These are phyloP conservation scores for Raphanus raphanistrum DNA, from an alignment of 345 rosid genomes.

Conservation along the genomic window DNA sequence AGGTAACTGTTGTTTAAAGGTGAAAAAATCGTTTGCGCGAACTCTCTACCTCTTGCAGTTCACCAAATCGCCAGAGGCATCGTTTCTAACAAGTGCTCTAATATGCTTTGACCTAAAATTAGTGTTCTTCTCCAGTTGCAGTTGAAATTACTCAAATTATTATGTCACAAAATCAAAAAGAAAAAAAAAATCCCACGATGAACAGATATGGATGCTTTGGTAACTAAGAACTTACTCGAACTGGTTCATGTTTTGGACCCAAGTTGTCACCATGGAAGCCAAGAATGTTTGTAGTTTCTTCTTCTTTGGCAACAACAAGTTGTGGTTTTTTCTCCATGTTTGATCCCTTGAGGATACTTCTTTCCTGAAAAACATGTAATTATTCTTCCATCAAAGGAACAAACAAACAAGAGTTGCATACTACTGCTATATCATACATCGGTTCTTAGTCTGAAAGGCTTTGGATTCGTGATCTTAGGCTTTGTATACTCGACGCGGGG, in stretches of 20 bases:
- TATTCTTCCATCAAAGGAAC: conserved; percentile 13
- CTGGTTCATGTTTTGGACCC: conserved; percentile 37
- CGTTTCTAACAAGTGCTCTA: conserved; percentile 23
- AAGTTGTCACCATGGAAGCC: conserved; percentile 34
- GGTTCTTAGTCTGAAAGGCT: conserved; percentile 90
- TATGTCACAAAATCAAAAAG: not conserved
- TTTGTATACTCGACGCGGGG: conserved; percentile 50
- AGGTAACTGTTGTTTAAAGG: not conserved
- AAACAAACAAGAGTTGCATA: not conserved
- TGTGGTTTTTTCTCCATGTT: conserved; percentile 63
- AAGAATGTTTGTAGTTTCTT: conserved; percentile 23
- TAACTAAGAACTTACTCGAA: conserved; percentile 46
- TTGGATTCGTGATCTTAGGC: conserved; percentile 85
- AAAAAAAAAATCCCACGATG: not conserved
- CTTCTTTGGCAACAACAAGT: conserved; percentile 45
- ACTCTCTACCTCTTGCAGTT: not conserved
- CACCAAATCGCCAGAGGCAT: conserved; percentile 7
- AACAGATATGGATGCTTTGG: not conserved
- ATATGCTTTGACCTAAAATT: conserved; percentile 21
- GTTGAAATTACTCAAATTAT: not conserved
- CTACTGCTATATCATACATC: conserved; percentile 53
- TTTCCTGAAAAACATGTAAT: conserved; percentile 49
- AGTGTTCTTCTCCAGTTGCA: conserved; percentile 31
- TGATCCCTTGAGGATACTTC: conserved; percentile 60
- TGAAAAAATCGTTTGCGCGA: not conserved